Evolutionary conservation across 1,284 basidiomycete genomes (phyloP).

Genomic region (Megacollybia platyphylla): DNA sequence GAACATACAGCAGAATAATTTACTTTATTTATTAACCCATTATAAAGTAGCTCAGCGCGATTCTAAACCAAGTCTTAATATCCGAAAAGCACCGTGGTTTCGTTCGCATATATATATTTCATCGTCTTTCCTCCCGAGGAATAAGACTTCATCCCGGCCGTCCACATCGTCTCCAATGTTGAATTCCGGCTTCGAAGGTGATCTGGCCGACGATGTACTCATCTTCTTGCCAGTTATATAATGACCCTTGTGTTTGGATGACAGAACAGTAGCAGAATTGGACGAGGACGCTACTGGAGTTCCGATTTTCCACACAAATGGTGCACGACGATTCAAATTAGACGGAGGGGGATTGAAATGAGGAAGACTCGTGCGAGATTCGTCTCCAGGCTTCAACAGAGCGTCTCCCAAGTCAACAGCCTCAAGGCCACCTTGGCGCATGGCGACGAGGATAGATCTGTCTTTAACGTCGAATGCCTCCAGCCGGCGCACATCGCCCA

Average conservation of each 20-base stretch:
- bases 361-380: constrained; percentile 55
- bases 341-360: constrained; percentile 49
- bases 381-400: constrained; percentile 60
- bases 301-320: constrained; percentile 72
- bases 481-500: constrained; percentile 69
- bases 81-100: constrained; percentile 58
- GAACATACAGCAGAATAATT: too few relatives aligned
- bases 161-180: constrained; percentile 43
- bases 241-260: constrained; percentile 23
- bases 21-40: too few relatives aligned
- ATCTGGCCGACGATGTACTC: constrained; percentile 33
- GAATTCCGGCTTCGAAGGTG: constrained; percentile 36
- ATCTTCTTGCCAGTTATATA: constrained; percentile 33
- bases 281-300: constrained; percentile 40
- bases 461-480: constrained; percentile 67
- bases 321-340: constrained; percentile 49
- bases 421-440: constrained; percentile 73
- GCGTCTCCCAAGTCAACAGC: constrained; percentile 68
- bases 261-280: constrained; percentile 24
- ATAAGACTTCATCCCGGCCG: constrained; percentile 57
- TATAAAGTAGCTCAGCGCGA: constrained; percentile 8
- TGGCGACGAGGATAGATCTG: constrained; percentile 63
- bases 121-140: constrained; percentile 60
- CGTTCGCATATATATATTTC: constrained; percentile 73
- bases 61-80: constrained; percentile 40